Conservation (phyloP, 495 filamentous ascomycete genomes). For the Cercophora newfieldiana region DNA sequence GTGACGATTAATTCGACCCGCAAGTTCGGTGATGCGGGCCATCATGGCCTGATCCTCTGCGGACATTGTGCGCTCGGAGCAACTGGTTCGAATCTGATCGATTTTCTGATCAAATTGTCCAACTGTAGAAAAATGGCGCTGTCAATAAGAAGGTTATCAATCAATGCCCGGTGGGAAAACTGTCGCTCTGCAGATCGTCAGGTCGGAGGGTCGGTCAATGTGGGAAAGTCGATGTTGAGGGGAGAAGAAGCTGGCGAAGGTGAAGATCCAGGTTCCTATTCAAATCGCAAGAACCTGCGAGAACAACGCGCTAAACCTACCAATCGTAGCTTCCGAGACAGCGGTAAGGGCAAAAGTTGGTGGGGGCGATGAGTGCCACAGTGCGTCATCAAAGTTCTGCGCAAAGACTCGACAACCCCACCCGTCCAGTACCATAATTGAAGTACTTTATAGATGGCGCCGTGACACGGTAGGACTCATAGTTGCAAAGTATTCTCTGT, state of each 20-base stretch:
- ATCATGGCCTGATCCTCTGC: slow-evolving; percentile 73
- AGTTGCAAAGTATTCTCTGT: too few species aligned
- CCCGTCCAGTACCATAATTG: too few species aligned
- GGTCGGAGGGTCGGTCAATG: not conserved
- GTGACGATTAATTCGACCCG: slow-evolving; percentile 82
- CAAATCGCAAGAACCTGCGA: slow-evolving; percentile 7
- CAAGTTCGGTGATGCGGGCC: slow-evolving; percentile 71
- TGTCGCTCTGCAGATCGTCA: not conserved
- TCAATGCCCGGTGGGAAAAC: not conserved
- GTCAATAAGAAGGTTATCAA: too few species aligned
- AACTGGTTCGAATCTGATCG: too few species aligned
- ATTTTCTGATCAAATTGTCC: too few species aligned
- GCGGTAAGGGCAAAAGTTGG: not conserved
- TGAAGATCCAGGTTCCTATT: not conserved
- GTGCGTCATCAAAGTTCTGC: slow-evolving; percentile 9
- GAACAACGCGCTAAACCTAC: slow-evolving; percentile 5
- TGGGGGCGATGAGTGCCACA: not conserved
- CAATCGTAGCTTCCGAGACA: not conserved
- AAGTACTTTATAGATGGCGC: too few species aligned
- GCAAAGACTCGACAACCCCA: too few species aligned
- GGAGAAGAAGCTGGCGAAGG: not conserved
- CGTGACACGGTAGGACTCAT: too few species aligned
- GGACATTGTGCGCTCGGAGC: too few species aligned
- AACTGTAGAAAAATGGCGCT: too few species aligned
- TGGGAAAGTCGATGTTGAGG: not conserved